Conservation (phyloP, 2,329 filamentous ascomycete species). For the Drechslerella dactyloides region DNA sequence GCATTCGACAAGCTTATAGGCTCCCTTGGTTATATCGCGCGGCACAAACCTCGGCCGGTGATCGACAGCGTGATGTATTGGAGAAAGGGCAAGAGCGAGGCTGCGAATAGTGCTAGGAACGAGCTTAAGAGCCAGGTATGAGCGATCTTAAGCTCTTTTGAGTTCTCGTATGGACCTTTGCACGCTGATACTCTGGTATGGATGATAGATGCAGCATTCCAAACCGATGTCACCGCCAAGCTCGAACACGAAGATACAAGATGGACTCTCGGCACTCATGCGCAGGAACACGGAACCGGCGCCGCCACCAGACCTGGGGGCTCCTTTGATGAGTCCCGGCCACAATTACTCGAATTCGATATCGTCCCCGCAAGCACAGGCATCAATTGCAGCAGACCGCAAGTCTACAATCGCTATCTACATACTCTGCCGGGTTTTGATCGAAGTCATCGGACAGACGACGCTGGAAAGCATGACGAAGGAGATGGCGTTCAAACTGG, state of each 20-base stretch:
- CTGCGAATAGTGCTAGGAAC: conserved; percentile 71
- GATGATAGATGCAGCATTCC: conserved; percentile 36
- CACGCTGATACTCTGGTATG: conserved; percentile 1
- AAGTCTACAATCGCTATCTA: conserved; percentile 95
- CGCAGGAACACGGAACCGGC: conserved; percentile 40
- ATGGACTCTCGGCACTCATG: conserved; percentile 45
- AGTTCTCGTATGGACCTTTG: not conserved
- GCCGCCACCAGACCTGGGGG: conserved; percentile 15
- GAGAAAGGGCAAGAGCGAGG: conserved; percentile 94
- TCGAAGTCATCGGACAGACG: conserved; percentile 92
- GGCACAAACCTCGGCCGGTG: conserved; percentile 88
- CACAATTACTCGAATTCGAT: conserved; percentile 44
- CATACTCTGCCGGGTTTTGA: conserved; percentile 87
- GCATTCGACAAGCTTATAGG: conserved; percentile 93
- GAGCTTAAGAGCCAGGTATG: conserved; percentile 53
- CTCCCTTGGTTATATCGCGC: conserved; percentile 87
- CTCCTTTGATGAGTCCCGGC: conserved; percentile 34
- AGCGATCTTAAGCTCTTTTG: not conserved
- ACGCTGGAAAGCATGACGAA: conserved; percentile 79
- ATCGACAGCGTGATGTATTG: conserved; percentile 98
- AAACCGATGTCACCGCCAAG: conserved; percentile 43
- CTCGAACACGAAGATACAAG: conserved; percentile 43
- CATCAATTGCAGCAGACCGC: conserved; percentile 69
- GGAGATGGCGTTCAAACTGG: conserved; percentile 92
- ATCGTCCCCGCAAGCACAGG: conserved; percentile 50